Evolutionary conservation across 2,329 filamentous ascomycete genomes (phyloP), one percentile per base, ranked within the genome.

Genomic region (Fusarium sp.): DNA sequence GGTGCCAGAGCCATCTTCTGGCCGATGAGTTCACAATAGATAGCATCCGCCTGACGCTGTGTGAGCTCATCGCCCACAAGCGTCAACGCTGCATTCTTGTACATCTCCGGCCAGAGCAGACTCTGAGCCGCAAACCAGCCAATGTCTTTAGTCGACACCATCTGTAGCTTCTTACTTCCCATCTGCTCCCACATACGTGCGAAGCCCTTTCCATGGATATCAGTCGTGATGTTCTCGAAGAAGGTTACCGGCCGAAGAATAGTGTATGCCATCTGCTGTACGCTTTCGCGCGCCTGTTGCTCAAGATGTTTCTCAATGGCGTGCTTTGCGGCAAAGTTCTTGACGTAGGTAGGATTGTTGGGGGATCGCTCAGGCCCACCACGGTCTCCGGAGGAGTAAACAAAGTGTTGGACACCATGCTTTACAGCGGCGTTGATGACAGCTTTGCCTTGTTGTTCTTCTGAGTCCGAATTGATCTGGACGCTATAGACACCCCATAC

Each of bases 311-410:
- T 64, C 8, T 64, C 60, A 19, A 64, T 50, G 21, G 90, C 90
- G 71, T 92, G 89, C 60, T 88, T 87, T 1, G 90, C 88, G 0
- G 89, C 89, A 70, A 93, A 92, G 0, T 89, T 90, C 50, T 59
- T 67, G 46, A 64, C 53, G 21, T 60, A 40, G 21, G 53, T 63
- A 4, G 53, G 60, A 9, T 63, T 59, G 5, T 60, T 42, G 6
- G 53, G 57, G 2, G 57, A 63, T 25, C 30, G 35, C 10, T 28
- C 60, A 18, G 60, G 53, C 3, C 60, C 60, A 23, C 60, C 60
- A 2, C 60, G 60, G 9, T 63, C 54, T 28, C 60, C 60, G 1
- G 60, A 50, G 10, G 60, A 47, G 21, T 64, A 64, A 5, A 64
- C 60, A 35, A 64, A 60, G 44, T 60, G 60, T 9, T 49, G 42